These are phyloP conservation scores for Thelephora aurantiotincta DNA, from an alignment of 768 basidiomycete genomes.

Conservation along the genomic window DNA sequence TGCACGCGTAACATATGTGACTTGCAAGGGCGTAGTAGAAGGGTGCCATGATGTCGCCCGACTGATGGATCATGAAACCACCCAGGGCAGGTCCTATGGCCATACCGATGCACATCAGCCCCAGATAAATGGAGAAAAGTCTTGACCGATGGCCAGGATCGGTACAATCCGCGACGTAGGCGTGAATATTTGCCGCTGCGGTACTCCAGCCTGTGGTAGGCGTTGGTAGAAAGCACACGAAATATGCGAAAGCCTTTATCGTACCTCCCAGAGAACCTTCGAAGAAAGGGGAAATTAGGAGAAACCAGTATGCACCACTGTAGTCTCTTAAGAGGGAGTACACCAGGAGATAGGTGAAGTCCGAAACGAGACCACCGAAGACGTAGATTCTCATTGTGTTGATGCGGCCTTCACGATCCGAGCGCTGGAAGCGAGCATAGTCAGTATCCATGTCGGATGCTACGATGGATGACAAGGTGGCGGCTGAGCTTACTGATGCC, in stretches of 20 bases:
- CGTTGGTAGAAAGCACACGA: constrained; percentile 9
- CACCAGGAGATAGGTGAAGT: no score
- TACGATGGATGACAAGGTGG: neutral
- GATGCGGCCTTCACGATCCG: constrained; percentile 66
- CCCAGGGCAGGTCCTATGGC: constrained; percentile 68
- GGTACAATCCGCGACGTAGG: no score
- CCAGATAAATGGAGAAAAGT: no score
- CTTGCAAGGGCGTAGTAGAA: constrained; percentile 52
- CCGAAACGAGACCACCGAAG: constrained; percentile 45
- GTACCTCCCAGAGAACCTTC: constrained; percentile 71
- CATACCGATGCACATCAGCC: constrained; percentile 58
- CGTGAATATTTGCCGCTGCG: constrained; percentile 37
- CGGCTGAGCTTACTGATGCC: constrained; percentile 46
- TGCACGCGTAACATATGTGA: no score
- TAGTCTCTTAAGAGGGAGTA: no score
- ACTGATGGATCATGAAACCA: constrained; percentile 43
- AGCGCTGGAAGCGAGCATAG: no score
- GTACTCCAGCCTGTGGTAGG: constrained; percentile 32
- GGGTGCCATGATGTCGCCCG: constrained; percentile 40
- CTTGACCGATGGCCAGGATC: no score
- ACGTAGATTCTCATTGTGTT: constrained; percentile 46
- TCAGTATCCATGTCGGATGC: neutral
- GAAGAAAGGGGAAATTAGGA: no score
- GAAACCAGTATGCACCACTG: no score
- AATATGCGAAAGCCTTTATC: constrained; percentile 6